Evolutionary conservation across 2,329 filamentous ascomycete species (phyloP).

Genomic region (Fusarium brevicatenulatum): DNA sequence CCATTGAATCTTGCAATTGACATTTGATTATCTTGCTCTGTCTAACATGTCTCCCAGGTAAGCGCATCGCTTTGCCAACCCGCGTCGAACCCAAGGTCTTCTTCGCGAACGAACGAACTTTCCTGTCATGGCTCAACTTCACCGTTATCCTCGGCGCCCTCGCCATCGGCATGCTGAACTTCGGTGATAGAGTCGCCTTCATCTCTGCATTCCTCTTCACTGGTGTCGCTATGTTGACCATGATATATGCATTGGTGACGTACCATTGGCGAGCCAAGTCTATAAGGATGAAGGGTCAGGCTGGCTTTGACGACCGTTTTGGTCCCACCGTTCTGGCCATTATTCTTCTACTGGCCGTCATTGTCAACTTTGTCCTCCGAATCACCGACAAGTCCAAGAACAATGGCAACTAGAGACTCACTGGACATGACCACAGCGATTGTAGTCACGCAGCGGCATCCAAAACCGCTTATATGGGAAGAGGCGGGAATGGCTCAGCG

Average conservation of each 20-base stretch:
- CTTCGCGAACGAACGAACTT: slow-evolving; percentile 99
- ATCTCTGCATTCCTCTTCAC: slow-evolving; percentile 96
- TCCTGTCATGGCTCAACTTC: slow-evolving; percentile 99
- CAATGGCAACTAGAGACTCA: slow-evolving; percentile 38
- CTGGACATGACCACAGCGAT: background rate
- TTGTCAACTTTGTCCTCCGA: slow-evolving; percentile 93
- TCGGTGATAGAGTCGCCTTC: slow-evolving; percentile 92
- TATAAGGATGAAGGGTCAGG: slow-evolving; percentile 89
- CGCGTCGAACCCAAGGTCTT: slow-evolving; percentile 99
- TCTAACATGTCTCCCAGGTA: slow-evolving; percentile 69
- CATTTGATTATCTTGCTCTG: background rate
- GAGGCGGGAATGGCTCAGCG: background rate
- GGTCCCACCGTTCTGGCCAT: slow-evolving; percentile 91
- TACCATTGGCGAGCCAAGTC: slow-evolving; percentile 98
- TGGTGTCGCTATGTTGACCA: slow-evolving; percentile 90
- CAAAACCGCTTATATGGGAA: background rate
- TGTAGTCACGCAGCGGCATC: background rate
- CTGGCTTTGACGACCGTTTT: slow-evolving; percentile 95
- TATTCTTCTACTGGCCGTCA: slow-evolving; percentile 85
- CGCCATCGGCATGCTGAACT: slow-evolving; percentile 97
- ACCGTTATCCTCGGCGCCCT: slow-evolving; percentile 97
- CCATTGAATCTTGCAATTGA: background rate
- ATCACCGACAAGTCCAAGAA: slow-evolving; percentile 61
- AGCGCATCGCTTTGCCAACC: slow-evolving; percentile 96
- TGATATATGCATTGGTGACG: slow-evolving; percentile 93